Conservation (phyloP, 2,329 filamentous ascomycete species). For the Metarhizium guizhouense region DNA sequence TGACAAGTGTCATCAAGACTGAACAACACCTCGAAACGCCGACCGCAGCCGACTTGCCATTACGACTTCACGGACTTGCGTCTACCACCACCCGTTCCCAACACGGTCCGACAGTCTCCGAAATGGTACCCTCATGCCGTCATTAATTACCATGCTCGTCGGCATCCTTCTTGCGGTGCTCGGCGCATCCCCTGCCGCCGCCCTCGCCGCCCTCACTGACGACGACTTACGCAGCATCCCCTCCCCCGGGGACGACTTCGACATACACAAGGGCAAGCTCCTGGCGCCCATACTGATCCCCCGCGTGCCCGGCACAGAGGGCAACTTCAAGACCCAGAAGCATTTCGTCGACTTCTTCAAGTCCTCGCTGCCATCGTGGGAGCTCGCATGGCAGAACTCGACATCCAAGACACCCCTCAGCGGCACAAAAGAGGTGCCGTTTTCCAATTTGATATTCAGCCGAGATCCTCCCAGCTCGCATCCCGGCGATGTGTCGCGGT, state of each 20-base stretch:
- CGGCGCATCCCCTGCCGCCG: constrained; percentile 15
- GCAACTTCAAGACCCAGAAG: constrained; percentile 60
- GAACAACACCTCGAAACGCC: not conserved
- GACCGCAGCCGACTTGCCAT: not conserved
- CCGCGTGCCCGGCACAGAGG: constrained; percentile 79
- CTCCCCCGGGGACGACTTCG: constrained; percentile 64
- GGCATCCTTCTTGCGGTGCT: not conserved
- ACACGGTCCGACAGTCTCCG: not conserved
- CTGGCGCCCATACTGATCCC: constrained; percentile 81
- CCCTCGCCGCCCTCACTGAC: constrained; percentile 57
- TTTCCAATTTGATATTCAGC: constrained; percentile 77
- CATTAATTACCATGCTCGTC: constrained; percentile 5
- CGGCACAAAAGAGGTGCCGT: constrained; percentile 62
- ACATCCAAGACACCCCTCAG: constrained; percentile 73
- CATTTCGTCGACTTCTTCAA: constrained; percentile 83
- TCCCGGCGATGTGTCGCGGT: constrained; percentile 64
- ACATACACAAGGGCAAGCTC: constrained; percentile 66
- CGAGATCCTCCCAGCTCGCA: constrained; percentile 79
- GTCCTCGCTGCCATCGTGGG: constrained; percentile 68
- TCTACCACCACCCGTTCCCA: too few relatives aligned
- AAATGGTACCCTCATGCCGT: not conserved
- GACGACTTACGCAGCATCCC: constrained; percentile 63
- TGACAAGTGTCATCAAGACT: not conserved
- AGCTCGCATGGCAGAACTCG: constrained; percentile 79
- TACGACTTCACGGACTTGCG: not conserved